A percentile compares a stretch with the other conserved stretches of the same genome.
Evolutionary conservation across 1,284 basidiomycete species (phyloP).

Genomic region (Paramarasmius palmivorus): DNA sequence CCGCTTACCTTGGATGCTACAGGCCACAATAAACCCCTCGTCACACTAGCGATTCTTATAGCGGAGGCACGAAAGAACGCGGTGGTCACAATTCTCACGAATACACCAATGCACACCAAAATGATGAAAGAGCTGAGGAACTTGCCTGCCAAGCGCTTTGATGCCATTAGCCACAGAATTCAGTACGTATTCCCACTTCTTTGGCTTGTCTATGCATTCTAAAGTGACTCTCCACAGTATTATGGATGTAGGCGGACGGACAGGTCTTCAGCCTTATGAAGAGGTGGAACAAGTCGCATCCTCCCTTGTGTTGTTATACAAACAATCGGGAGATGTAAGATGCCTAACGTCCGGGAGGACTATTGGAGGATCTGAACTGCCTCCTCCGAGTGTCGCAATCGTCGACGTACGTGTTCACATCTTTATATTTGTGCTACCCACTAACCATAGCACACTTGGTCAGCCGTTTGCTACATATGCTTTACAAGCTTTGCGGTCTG

Average conservation of each 20-base stretch:
- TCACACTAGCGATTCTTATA: background rate
- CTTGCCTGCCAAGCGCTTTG: background rate
- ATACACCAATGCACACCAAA: background rate
- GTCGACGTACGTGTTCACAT: background rate
- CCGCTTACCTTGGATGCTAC: too few species aligned
- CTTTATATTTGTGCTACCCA: background rate
- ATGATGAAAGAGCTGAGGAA: background rate
- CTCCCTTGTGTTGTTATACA: background rate
- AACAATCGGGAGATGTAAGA: background rate
- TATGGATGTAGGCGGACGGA: too few species aligned
- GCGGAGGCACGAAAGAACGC: background rate
- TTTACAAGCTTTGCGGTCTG: background rate
- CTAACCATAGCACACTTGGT: too few species aligned
- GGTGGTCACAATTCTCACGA: background rate
- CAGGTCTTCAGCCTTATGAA: too few species aligned
- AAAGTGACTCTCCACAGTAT: background rate
- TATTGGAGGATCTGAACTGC: background rate
- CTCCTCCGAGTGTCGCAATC: background rate
- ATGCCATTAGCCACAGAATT: background rate
- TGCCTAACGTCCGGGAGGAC: background rate
- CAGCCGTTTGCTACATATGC: conserved; percentile 10
- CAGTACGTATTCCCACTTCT: background rate
- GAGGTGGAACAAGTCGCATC: background rate
- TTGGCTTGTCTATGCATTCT: background rate
- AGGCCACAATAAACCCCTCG: background rate